Base-by-base conservation (phyloP, 441 rosid species). In the Pelargonium citronellum region DNA sequence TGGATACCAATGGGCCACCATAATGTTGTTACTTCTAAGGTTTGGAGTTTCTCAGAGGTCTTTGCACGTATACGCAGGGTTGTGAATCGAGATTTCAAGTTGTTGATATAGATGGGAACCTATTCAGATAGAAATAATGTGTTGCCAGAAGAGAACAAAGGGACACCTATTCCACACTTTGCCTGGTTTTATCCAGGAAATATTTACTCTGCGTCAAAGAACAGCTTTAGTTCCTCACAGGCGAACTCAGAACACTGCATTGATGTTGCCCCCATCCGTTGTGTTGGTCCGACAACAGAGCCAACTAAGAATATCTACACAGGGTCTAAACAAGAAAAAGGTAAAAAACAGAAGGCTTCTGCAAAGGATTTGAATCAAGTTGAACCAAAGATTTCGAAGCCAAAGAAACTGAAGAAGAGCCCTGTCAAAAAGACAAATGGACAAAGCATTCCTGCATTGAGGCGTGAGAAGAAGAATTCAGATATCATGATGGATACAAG, bases 381-480 rank as follows among this genome's bases (percentile, higher is more conserved):
- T 37, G 74, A 79, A 55, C 62, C 77, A 15, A 72, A 82, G 73
- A 66, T 62, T 30, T 62, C 67, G 71, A 84, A 73, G 76, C 83
- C 79, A 66, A 86, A 86, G 71, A 80, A 74, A 63, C 77, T 76
- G 27, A 81, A 64, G 51, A 84, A 80, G 80, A 82, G 75, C 41
- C 55, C 71, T 64, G 43, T 76, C 27, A 76, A 69, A 30, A 84
- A 79, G 73, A 67, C 75, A 7, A 80, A 82, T 51, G 77, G 73
- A 73, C 76, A 69, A 0, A 69, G 43, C 78, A 57, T 76, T 63
- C 87, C 83, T 0, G 86, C 72, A 73, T 75, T 76, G 41, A 87
- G 65, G 67, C 84, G 83, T 0, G 87, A 82, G 75, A 87, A 74
- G 73, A 87, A 79, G 70, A 77, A 79, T 71, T 82, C 78, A 16